Base-by-base conservation (phyloP, 1,284 basidiomycete genomes). In the Ceratobasidium sp. region DNA sequence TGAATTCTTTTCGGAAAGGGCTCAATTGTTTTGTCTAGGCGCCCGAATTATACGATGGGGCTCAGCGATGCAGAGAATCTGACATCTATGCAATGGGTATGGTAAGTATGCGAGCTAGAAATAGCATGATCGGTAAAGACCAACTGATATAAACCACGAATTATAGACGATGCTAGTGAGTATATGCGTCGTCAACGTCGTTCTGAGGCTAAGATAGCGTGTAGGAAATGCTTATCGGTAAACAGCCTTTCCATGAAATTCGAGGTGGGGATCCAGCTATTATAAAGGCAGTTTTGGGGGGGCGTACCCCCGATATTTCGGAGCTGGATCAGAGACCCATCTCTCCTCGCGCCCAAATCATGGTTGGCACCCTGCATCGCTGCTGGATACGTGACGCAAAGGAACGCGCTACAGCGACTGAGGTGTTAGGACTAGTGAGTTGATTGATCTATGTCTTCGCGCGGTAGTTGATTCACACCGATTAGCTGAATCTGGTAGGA, bases 31-130 rank as follows among this genome's bases (percentile, higher is more conserved):
- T 9, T 20, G 9, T 26, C 4, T 28, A 67, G 65, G 46, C 65
- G 3, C 65, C 65, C 15, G 65, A 67, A n/a, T 38, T 67, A 20
- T 20, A 33, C 17, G 65, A 67, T 33, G 65, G 33, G 6, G 64
- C 64, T 38, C 10, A 15, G 12, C 23, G 26, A 12, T 28, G 44
- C 6, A 67, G 13, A 7, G 46, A 66, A 17, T 17, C 44, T 2
- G 64, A 66, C n/a, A 66, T 66, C 4, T 66, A 66, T 66, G 64
- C 64, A 7, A n/a, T 67, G 13, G 65, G 65, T 6, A 67, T 67
- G 65, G 71, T 75, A 44, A 15, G 71, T 13, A 33, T 33, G 10
- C 20, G 4, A 9, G 10, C 44, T 12, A 17, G 15, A 42, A 26
- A 17, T 20, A 9, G 12, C 28, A 13, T 28, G 42, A 46, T 38